These are phyloP conservation scores for Gossypium sturtianum DNA, from an alignment of 345 rosid species.

Conservation along the genomic window DNA sequence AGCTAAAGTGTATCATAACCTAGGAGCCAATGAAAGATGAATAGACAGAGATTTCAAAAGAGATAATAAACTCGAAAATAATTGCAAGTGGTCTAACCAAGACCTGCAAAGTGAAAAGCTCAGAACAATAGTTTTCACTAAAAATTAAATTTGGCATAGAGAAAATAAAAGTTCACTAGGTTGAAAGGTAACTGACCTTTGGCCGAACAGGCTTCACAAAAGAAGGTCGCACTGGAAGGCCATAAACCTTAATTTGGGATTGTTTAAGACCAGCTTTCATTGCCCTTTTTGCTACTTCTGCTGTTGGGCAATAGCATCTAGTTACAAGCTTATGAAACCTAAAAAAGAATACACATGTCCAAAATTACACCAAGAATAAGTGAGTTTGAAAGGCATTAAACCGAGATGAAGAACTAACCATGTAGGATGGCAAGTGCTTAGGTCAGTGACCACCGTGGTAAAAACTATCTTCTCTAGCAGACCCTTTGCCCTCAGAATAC, in stretches of 20 bases:
- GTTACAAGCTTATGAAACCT: constrained; percentile 99
- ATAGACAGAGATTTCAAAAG: not conserved
- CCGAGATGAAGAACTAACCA: constrained; percentile 42
- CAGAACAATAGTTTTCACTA: not conserved
- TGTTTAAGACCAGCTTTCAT: constrained; percentile 73
- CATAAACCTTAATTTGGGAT: constrained; percentile 85
- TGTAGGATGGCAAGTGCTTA: constrained; percentile 98
- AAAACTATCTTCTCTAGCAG: constrained; percentile 82
- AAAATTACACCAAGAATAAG: constrained; percentile 12
- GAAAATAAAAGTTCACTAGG: not conserved
- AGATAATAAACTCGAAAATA: not conserved
- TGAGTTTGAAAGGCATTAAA: not conserved
- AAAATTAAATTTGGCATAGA: not conserved
- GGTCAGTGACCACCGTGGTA: constrained; percentile 91
- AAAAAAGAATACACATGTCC: constrained; percentile 13
- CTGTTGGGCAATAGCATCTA: constrained; percentile 93
- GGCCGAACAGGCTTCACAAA: constrained; percentile 89
- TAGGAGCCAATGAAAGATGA: constrained; percentile 9
- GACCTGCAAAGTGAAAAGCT: not conserved
- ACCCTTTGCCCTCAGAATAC: constrained; percentile 84
- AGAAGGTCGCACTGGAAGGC: constrained; percentile 98
- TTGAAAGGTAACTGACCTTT: constrained; percentile 47
- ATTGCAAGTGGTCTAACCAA: not conserved
- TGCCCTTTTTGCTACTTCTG: constrained; percentile 88
- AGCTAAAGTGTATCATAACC: not conserved